Conservation (phyloP, 345 rosid species). For the Moricandia moricandioides region DNA sequence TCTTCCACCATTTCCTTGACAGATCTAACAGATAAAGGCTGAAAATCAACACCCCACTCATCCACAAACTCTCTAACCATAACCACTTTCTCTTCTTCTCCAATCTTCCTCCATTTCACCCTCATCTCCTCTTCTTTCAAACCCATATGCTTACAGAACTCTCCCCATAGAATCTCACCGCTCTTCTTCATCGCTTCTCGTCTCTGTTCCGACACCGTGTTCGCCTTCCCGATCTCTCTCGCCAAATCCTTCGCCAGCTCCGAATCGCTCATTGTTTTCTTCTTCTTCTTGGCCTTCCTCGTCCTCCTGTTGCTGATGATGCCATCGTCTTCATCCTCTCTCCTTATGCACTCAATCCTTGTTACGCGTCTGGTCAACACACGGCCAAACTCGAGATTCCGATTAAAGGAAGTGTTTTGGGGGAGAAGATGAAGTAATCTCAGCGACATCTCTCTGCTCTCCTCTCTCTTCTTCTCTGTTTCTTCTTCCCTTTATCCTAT, state of each 20-base stretch:
- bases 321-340: slow-evolving; percentile 18
- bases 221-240: slow-evolving; percentile 51
- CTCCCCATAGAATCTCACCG: slow-evolving; percentile 58
- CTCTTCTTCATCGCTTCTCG: slow-evolving; percentile 78
- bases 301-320: slow-evolving; percentile 14
- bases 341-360: slow-evolving; percentile 39
- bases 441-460: slow-evolving; percentile 42
- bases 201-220: slow-evolving; percentile 46
- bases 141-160: slow-evolving; percentile 52
- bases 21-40: slow-evolving; percentile 69
- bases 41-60: slow-evolving; percentile 61
- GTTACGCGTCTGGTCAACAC: slow-evolving; percentile 32
- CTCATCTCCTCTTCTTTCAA: slow-evolving; percentile 50
- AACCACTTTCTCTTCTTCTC: slow-evolving; percentile 54
- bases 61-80: slow-evolving; percentile 53
- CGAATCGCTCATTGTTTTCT: slow-evolving; percentile 35
- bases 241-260: slow-evolving; percentile 65
- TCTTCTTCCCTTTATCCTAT: background rate
- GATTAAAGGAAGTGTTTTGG: slow-evolving; percentile 20
- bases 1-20: slow-evolving; percentile 67
- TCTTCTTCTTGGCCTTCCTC: slow-evolving; percentile 28
- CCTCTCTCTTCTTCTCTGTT: background rate
- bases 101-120: slow-evolving; percentile 55
- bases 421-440: slow-evolving; percentile 32
- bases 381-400: slow-evolving; percentile 4